Evolutionary conservation across 2,329 filamentous ascomycete species (phyloP).

Genomic region (Grosmannia huntii): DNA sequence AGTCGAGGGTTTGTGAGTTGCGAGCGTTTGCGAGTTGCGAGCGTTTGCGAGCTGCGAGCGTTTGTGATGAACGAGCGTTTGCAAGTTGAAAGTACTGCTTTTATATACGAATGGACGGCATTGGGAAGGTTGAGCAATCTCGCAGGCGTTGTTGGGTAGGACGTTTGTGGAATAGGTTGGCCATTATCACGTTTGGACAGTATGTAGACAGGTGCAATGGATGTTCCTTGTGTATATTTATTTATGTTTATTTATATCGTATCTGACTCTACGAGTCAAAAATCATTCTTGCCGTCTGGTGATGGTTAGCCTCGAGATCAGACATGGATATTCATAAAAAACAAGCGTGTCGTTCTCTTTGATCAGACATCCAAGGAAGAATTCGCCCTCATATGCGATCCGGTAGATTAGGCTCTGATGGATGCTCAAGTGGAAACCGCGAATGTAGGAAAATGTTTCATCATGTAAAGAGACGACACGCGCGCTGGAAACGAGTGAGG

Average conservation of each 20-base stretch:
- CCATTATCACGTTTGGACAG: not conserved
- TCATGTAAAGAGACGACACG: slow-evolving; percentile 34
- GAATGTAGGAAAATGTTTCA: slow-evolving; percentile 68
- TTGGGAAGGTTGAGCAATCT: not conserved
- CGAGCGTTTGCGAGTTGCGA: too few relatives aligned
- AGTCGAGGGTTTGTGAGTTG: too few relatives aligned
- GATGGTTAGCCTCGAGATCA: not conserved
- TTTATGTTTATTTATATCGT: not conserved
- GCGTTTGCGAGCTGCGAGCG: too few relatives aligned
- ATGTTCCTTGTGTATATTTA: not conserved
- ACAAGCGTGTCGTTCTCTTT: slow-evolving; percentile 1
- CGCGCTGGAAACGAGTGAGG: not conserved
- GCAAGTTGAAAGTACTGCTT: too few relatives aligned
- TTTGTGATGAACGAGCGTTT: too few relatives aligned
- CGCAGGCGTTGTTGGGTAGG: not conserved
- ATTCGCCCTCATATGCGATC: slow-evolving; percentile 52
- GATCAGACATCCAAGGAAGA: slow-evolving; percentile 62
- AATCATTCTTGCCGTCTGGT: not conserved
- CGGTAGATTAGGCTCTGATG: slow-evolving; percentile 48
- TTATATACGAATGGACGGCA: too few relatives aligned
- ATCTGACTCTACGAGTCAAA: not conserved
- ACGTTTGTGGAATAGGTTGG: not conserved
- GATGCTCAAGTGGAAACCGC: slow-evolving; percentile 74
- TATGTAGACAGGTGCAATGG: not conserved
- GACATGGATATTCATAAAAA: too few relatives aligned